phyloP scores from a whole-genome alignment of 148 eudicot species.

The Heliamphora exappendiculata region DNA sequence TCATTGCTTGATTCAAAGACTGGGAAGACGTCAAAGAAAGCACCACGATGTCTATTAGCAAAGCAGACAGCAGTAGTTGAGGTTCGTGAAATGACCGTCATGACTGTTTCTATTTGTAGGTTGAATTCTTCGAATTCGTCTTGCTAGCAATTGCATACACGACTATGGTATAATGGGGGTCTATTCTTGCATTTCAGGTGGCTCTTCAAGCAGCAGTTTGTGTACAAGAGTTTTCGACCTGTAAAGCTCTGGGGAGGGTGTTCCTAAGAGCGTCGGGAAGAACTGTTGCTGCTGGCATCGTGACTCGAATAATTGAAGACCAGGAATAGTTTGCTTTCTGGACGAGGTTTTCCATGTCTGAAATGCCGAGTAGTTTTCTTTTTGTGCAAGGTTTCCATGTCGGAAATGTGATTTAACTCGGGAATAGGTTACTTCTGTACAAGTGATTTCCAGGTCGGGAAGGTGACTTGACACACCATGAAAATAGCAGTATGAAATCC shows the following conservation, averaged over 20 bases:
- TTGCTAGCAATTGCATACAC: too few species aligned
- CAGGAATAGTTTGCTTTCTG: background rate
- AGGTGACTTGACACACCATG: too few species aligned
- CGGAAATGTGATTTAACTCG: background rate
- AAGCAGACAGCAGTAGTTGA: conserved; percentile 86
- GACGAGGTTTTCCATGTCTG: background rate
- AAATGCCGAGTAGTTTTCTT: background rate
- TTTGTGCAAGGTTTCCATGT: background rate
- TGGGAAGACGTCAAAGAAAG: conserved; percentile 71
- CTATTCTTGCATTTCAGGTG: conserved; percentile 39
- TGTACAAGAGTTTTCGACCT: conserved; percentile 55
- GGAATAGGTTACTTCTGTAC: too few species aligned
- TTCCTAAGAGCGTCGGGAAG: conserved; percentile 77
- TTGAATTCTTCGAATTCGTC: background rate
- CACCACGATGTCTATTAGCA: conserved; percentile 69
- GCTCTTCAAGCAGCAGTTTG: conserved; percentile 61
- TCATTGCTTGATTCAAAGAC: conserved; percentile 91
- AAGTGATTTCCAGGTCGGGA: too few species aligned
- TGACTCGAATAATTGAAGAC: conserved; percentile 43
- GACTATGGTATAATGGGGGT: background rate
- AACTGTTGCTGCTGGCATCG: conserved; percentile 82
- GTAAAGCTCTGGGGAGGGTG: conserved; percentile 76
- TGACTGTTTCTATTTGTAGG: background rate
- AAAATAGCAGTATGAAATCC: too few species aligned
- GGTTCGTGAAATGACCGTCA: conserved; percentile 33